Base-by-base conservation (phyloP, 352 stramenopile species). In the Pythium aristosporum region DNA sequence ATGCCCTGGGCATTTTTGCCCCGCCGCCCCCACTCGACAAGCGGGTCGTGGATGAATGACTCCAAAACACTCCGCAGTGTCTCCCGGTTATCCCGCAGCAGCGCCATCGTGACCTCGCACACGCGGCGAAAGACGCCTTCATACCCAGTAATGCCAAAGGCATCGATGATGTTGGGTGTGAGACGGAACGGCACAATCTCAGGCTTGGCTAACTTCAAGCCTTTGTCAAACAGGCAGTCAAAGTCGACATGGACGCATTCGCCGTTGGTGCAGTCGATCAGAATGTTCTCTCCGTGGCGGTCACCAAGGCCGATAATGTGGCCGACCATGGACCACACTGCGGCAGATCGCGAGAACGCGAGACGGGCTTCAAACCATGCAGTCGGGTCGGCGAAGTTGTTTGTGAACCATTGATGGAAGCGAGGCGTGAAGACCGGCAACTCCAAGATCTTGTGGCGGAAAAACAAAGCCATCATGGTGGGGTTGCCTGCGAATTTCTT, bases 241-340 rank as follows among this genome's bases (percentile, higher is more conserved):
- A 99, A 99, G 74, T 99, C 98, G 51, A 99, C 98, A 78, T 99
- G 98, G 12, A 99, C 97, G 64, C 96, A 98, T 79, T 99, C 97
- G 42, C 98, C 98, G 57, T 83, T 98, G 16, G 76, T 94, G 52
- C 85, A 98, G 74, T 99, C 96, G 39, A 99, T 96, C 15, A 99
- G 75, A 67, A 99, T 99, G 72, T 99, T 99, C 73, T 99, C 98
- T 2, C 96, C 94, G 62, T 99, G 98, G 28, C 98, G 91, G 82
- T 97, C 91, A 9, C 92, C 91, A 2, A 98, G 80, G 20, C 90
- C 91, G 18, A 97, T 82, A 28, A 99, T 96, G 69, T 99, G 96
- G 18, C 96, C 96, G 34, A 99, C 92, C 74, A 98, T 98, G 1
- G 92, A 98, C 97, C 97, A 99, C 16, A 98, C 86, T 1, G 97